A percentile compares a stretch with the other conserved stretches of the same genome.
phyloP scores from a whole-genome alignment of 345 rosid genomes.

The Citrus hindsii region DNA sequence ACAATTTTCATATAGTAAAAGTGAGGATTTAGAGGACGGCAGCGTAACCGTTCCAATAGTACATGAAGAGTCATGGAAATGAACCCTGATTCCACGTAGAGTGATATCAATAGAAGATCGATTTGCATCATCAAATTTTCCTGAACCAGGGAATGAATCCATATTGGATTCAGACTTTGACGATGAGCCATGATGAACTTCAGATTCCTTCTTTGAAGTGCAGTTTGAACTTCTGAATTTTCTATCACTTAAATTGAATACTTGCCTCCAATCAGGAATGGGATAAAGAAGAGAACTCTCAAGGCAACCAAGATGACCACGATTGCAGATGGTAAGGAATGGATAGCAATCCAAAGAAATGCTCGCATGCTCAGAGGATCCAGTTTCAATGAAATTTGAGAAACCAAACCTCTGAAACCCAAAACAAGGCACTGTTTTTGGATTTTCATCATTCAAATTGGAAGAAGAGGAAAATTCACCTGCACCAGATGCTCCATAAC shows the following conservation, averaged over 20 bases:
- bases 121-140: slow-evolving; percentile 27
- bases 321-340: slow-evolving; percentile 50
- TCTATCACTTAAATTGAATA: slow-evolving; percentile 35
- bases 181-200: slow-evolving; percentile 11
- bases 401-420: slow-evolving; percentile 60
- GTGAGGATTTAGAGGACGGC: slow-evolving; percentile 44
- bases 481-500: slow-evolving; percentile 29
- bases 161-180: slow-evolving; percentile 16
- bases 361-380: slow-evolving; percentile 40
- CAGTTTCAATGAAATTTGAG: slow-evolving; percentile 64
- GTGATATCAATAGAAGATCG: slow-evolving; percentile 40
- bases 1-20: slow-evolving; percentile 38
- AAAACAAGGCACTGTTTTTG: slow-evolving; percentile 34
- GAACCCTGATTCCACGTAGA: slow-evolving; percentile 49
- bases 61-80: slow-evolving; percentile 83
- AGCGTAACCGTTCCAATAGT: slow-evolving; percentile 60
- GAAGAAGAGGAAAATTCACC: slow-evolving; percentile 19
- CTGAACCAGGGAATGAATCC: slow-evolving; percentile 24
- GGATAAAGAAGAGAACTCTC: slow-evolving; percentile 47
- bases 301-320: slow-evolving; percentile 48
- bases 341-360: slow-evolving; percentile 69
- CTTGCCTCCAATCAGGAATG: slow-evolving; percentile 58
- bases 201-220: slow-evolving; percentile 31
- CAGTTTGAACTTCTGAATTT: slow-evolving; percentile 31
- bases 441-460: slow-evolving; percentile 22